Percentiles rank a stretch among this genome's conserved stretches.
Evolutionary conservation across 1,284 basidiomycete species (phyloP).

Genomic region (Anthracocystis panici-leucophaei): DNA sequence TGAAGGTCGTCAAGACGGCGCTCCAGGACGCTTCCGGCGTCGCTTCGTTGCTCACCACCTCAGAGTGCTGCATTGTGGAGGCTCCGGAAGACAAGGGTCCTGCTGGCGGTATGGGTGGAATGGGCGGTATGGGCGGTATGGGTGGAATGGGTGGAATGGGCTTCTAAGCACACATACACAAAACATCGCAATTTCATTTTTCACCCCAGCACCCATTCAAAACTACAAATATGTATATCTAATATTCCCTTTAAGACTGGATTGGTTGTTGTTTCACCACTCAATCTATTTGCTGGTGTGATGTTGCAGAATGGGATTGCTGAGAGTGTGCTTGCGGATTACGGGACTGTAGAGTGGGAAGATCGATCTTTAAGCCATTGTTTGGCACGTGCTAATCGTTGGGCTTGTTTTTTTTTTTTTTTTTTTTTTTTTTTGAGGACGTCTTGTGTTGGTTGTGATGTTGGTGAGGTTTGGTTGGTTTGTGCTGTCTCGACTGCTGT

Average conservation of each 20-base stretch:
- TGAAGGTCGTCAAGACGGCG: slow-evolving; percentile 68
- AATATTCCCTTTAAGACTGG: slow-evolving; percentile 36
- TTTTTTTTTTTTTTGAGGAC: too few species aligned
- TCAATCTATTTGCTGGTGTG: too few species aligned
- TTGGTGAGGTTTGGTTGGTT: background rate
- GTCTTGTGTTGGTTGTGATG: too few species aligned
- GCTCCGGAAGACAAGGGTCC: slow-evolving; percentile 84
- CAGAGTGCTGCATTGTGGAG: slow-evolving; percentile 92
- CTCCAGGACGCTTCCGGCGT: slow-evolving; percentile 72
- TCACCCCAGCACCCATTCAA: too few species aligned
- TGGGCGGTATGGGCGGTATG: slow-evolving; percentile 71
- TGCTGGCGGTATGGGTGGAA: slow-evolving; percentile 70
- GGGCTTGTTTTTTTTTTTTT: slow-evolving; percentile 28
- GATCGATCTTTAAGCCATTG: slow-evolving; percentile 24
- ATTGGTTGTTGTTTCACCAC: too few species aligned
- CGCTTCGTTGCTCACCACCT: slow-evolving; percentile 89
- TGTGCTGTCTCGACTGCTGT: background rate
- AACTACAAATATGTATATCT: slow-evolving; percentile 41
- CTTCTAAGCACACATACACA: slow-evolving; percentile 47
- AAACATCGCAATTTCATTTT: slow-evolving; percentile 11
- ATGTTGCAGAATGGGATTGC: background rate
- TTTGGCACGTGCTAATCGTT: slow-evolving; percentile 34
- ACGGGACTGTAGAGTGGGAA: background rate
- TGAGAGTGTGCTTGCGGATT: background rate
- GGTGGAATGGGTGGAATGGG: slow-evolving; percentile 69